Evolutionary conservation across 1,139 yeast genomes (phyloP).

Genomic region (Saccharomyces hybrid): DNA sequence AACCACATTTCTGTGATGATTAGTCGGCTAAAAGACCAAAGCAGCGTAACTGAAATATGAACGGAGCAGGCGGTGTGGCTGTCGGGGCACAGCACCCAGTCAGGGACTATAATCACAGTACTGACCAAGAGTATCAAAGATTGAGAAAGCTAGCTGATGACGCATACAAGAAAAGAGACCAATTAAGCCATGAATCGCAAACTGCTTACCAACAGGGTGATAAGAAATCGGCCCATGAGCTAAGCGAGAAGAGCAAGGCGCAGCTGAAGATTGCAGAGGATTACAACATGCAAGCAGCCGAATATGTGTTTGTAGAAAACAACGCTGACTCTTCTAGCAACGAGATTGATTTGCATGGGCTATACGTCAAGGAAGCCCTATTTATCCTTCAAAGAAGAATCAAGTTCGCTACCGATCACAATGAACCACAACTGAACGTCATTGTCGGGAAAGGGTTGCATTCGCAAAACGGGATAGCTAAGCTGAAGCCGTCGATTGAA

Average conservation of each 20-base stretch:
- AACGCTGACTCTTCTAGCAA: conserved; percentile 76
- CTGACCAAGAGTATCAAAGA: conserved; percentile 55
- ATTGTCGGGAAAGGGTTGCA: conserved; percentile 96
- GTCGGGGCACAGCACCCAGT: conserved; percentile 24
- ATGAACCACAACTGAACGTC: conserved; percentile 52
- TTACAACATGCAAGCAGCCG: conserved; percentile 76
- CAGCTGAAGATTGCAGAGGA: conserved; percentile 47
- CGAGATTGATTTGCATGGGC: conserved; percentile 91
- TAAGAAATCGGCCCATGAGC: conserved; percentile 59
- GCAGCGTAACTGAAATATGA: conserved; percentile 1
- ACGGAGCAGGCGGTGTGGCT: conserved; percentile 4
- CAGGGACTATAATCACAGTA: conserved; percentile 65
- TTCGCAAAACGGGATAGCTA: conserved; percentile 73
- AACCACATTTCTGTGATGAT: conserved; percentile 8
- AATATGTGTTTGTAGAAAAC: conserved; percentile 80
- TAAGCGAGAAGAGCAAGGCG: conserved; percentile 62
- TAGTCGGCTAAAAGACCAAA: conserved; percentile 1
- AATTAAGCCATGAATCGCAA: conserved; percentile 63
- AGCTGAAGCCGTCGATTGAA: conserved; percentile 84
- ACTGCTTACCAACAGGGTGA: conserved; percentile 70
- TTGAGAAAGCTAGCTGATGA: conserved; percentile 63
- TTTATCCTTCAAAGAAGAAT: conserved; percentile 68
- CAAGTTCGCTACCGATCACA: conserved; percentile 50
- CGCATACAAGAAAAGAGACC: conserved; percentile 50
- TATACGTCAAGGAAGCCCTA: conserved; percentile 82